Base-by-base conservation (phyloP, 306 rosid species). In the Pterocarpus macrocarpus region DNA sequence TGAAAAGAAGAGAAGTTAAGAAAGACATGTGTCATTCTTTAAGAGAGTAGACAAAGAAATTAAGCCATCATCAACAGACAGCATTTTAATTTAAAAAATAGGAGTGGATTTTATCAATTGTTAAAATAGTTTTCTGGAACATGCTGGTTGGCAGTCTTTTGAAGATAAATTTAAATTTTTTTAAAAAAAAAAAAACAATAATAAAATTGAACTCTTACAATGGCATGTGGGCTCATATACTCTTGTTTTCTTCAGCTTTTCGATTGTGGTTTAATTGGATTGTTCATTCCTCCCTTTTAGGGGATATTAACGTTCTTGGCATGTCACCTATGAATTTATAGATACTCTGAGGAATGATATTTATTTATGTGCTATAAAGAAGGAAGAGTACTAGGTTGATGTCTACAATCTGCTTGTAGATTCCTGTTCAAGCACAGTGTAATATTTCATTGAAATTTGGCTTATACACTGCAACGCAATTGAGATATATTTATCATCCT, bases 371-470 rank as follows among this genome's bases (percentile, higher is more conserved):
- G 58, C 35, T 17, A 41, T 17, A 44, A 69, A 57, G 64, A 47
- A 66, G 38, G 47, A 79, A 33, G 47, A 70, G 8, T 5, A 47
- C 7, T 78, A 22, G 43, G 52, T 49, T 45, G 55, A 61, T 71
- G 71, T 61, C 64, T 49, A 49, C n/a, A 12, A n/a, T 50, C 49
- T 63, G 79, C 64, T 49, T 49, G 39, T 76, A 64, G 39, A 64
- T 64, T 80, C 47, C 10, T 52, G 57, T 72, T 43, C 65, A 30
- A 35, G 22, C 43, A 55, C 64, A 34, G 35, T 49, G 64, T 53
- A 38, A 64, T 71, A 52, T 66, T 53, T 69, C 47, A 45, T 70
- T 43, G 12, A 64, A 71, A 39, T 64, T 52, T 28, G 36, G 74
- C 84, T 38, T 72, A 52, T 36, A 61, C 38, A 9, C 73, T 10